Conservation (phyloP, 2,329 filamentous ascomycete species). For the Hymenoscyphus albidus region DNA sequence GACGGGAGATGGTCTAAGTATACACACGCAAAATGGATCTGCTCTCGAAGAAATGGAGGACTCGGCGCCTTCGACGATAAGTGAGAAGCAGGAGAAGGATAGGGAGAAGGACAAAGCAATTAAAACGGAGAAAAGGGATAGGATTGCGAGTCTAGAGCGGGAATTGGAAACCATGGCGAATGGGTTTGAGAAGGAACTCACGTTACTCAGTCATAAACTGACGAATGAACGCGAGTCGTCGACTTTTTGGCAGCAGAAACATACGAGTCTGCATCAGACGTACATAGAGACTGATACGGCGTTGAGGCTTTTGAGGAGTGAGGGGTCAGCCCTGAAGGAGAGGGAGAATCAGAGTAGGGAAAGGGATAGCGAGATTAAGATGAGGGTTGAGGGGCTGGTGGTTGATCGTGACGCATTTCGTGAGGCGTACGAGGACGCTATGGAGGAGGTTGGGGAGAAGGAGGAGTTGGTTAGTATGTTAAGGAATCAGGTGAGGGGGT, state of each 20-base stretch:
- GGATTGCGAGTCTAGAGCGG: constrained; percentile 44
- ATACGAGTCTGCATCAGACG: constrained; percentile 50
- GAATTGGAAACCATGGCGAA: constrained; percentile 51
- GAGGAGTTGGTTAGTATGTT: constrained; percentile 55
- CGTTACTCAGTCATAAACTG: constrained; percentile 45
- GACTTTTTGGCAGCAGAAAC: constrained; percentile 55
- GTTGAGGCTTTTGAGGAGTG: constrained; percentile 47
- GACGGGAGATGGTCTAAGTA: constrained; percentile 4
- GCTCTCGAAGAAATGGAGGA: constrained; percentile 2
- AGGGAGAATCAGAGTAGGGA: constrained; percentile 38
- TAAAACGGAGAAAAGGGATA: not conserved
- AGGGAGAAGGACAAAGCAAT: not conserved
- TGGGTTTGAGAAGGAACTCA: constrained; percentile 52
- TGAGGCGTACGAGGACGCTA: constrained; percentile 46
- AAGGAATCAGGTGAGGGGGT: constrained; percentile 57
- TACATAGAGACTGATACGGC: constrained; percentile 51
- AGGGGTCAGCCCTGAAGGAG: constrained; percentile 48
- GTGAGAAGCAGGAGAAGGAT: not conserved
- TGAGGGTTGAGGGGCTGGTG: constrained; percentile 28
- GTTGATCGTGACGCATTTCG: constrained; percentile 39
- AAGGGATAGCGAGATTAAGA: constrained; percentile 31
- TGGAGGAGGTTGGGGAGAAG: constrained; percentile 44
- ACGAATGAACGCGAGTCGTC: constrained; percentile 49
- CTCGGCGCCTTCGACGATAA: not conserved
- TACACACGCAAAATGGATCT: constrained; percentile 1